Conservation (phyloP, 495 filamentous ascomycete species). For the Saxophila tyrrhenica region DNA sequence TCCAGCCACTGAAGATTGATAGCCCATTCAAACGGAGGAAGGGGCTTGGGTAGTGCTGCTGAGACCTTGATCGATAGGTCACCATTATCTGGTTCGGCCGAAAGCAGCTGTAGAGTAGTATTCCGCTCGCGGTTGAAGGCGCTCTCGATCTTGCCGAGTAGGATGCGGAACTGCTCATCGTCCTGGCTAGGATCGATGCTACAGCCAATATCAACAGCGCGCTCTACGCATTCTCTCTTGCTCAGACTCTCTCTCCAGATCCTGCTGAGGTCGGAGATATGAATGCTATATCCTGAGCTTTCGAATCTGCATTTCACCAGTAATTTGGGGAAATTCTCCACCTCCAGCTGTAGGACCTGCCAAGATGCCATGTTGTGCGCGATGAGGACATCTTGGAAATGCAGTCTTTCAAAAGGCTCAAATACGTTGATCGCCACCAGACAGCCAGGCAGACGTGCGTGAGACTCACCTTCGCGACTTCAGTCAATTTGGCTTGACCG, state of each 20-base stretch:
- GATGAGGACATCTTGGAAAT: neutral
- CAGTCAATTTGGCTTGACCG: too few relatives aligned
- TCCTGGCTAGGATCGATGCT: constrained; percentile 82
- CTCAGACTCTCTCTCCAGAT: constrained; percentile 72
- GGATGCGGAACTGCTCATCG: constrained; percentile 53
- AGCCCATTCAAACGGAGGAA: constrained; percentile 14
- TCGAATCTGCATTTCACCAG: constrained; percentile 7
- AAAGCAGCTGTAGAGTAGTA: neutral
- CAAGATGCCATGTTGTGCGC: neutral
- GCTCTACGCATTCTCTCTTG: constrained; percentile 48
- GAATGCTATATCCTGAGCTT: constrained; percentile 52
- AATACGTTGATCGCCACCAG: neutral
- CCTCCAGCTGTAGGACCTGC: constrained; percentile 4
- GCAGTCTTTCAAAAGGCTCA: neutral
- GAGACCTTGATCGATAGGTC: constrained; percentile 5
- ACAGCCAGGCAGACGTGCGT: neutral
- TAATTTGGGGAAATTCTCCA: neutral
- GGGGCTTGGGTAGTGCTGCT: constrained; percentile 17
- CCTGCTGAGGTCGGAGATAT: constrained; percentile 71
- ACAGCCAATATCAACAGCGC: constrained; percentile 54
- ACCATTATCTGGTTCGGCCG: neutral
- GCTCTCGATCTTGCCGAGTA: constrained; percentile 54
- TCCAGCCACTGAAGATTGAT: constrained; percentile 6
- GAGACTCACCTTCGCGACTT: too few relatives aligned
- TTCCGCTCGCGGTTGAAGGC: constrained; percentile 9